phyloP scores from a whole-genome alignment of 2,329 filamentous ascomycete genomes.

The Talaromyces rugulosus region DNA sequence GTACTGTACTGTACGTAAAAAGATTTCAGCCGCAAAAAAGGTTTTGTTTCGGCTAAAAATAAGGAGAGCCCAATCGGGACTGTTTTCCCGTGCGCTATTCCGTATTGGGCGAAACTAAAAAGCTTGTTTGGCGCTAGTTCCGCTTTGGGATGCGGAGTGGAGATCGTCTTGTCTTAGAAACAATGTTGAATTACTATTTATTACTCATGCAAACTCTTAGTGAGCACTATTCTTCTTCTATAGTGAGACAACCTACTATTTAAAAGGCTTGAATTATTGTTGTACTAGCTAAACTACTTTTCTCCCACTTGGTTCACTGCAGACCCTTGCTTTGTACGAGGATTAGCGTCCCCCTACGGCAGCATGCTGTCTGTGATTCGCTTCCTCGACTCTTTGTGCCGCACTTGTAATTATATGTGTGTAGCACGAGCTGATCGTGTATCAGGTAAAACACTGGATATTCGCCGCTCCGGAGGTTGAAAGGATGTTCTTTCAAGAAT shows the following conservation, averaged over 20 bases:
- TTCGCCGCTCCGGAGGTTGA: neutral
- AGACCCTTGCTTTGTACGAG: neutral
- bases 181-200: neutral
- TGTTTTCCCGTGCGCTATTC: neutral
- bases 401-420: neutral
- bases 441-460: neutral
- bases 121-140: neutral
- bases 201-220: neutral
- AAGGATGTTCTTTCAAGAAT: neutral
- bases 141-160: neutral
- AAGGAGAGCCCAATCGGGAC: neutral
- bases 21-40: neutral
- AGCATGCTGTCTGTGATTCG: neutral
- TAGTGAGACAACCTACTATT: too few relatives aligned
- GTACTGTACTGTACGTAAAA: too few relatives aligned
- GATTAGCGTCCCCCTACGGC: neutral
- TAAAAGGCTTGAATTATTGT: too few relatives aligned
- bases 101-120: neutral
- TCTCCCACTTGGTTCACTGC: neutral
- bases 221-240: too few relatives aligned
- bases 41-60: neutral
- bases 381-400: neutral
- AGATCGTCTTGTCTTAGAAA: neutral
- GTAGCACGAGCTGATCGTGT: neutral
- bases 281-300: neutral